Percentiles rank a stretch among this genome's conserved stretches.
These are phyloP conservation scores for Phytophthora capsici DNA, from an alignment of 352 stramenopile species.

Conservation along the genomic window DNA sequence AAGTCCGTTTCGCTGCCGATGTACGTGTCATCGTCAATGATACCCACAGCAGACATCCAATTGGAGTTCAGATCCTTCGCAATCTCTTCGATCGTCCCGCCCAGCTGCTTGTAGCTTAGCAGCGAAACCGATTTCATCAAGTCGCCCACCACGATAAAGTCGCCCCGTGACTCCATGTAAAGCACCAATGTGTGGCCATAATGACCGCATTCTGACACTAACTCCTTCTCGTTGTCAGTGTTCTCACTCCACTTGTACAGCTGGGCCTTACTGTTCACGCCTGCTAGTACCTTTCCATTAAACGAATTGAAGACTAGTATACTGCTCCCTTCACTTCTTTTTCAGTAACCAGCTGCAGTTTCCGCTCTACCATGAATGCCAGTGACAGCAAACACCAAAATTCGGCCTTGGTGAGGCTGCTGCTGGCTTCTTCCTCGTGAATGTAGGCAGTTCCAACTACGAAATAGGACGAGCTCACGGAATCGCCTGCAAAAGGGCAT, in stretches of 20 bases:
- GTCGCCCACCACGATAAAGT: constrained; percentile 97
- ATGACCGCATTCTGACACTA: constrained; percentile 93
- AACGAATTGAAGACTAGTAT: constrained; percentile 96
- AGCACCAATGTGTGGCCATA: constrained; percentile 96
- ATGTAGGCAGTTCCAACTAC: constrained; percentile 93
- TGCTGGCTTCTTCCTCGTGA: constrained; percentile 94
- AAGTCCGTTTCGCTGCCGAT: constrained; percentile 95
- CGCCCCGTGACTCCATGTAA: constrained; percentile 94
- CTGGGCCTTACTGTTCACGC: constrained; percentile 96
- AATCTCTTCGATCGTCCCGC: constrained; percentile 94
- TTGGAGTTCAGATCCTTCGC: constrained; percentile 97
- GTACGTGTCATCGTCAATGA: constrained; percentile 95
- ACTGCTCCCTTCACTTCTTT: constrained; percentile 95
- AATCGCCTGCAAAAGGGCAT: constrained; percentile 82
- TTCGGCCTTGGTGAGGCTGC: constrained; percentile 95
- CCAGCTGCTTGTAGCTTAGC: constrained; percentile 93
- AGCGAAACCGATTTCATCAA: constrained; percentile 98
- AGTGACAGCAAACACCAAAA: constrained; percentile 93
- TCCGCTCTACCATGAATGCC: constrained; percentile 85
- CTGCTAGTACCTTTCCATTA: constrained; percentile 93
- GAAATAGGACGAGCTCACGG: constrained; percentile 78
- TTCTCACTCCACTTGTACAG: constrained; percentile 93
- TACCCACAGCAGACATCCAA: constrained; percentile 95
- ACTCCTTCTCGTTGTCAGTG: constrained; percentile 89
- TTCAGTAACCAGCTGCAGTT: constrained; percentile 91